Conservation (phyloP, 352 stramenopile genomes). For the Paralagenidium karlingii region DNA sequence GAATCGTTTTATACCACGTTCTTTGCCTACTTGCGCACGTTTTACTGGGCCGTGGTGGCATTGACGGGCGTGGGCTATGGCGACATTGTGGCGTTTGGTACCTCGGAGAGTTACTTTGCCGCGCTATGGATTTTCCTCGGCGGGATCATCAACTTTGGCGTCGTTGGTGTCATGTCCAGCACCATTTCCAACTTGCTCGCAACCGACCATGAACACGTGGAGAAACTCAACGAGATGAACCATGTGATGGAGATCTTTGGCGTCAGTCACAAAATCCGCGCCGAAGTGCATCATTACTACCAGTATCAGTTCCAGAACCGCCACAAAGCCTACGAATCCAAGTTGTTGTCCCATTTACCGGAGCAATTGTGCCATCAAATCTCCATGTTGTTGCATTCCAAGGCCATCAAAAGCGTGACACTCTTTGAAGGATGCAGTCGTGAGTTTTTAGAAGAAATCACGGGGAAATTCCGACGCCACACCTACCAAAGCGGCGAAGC, state of each 20-base stretch:
- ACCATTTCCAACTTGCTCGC: constrained; percentile 64
- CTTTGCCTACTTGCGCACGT: constrained; percentile 52
- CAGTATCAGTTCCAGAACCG: constrained; percentile 68
- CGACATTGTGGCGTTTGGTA: constrained; percentile 65
- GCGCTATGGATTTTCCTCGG: constrained; percentile 52
- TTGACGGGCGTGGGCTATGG: constrained; percentile 69
- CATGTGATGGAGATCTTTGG: constrained; percentile 42
- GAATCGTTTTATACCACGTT: constrained; percentile 28
- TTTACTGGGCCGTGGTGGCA: constrained; percentile 66
- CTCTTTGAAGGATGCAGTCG: constrained; percentile 44
- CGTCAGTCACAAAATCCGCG: constrained; percentile 39
- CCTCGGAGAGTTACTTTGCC: constrained; percentile 49
- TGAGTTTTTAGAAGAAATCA: constrained; percentile 52
- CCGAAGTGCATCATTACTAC: constrained; percentile 58
- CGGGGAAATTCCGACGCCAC: constrained; percentile 45
- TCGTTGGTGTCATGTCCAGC: constrained; percentile 65
- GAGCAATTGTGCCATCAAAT: constrained; percentile 50
- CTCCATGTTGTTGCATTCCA: constrained; percentile 51
- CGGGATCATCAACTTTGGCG: constrained; percentile 65
- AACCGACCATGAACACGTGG: constrained; percentile 33
- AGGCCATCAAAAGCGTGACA: constrained; percentile 42
- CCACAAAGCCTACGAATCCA: constrained; percentile 49
- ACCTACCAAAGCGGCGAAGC: constrained; percentile 52
- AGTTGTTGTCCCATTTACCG: constrained; percentile 38
- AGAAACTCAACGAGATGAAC: constrained; percentile 61